Base-by-base conservation (phyloP, 83 land plant species). In the Picea abies region DNA sequence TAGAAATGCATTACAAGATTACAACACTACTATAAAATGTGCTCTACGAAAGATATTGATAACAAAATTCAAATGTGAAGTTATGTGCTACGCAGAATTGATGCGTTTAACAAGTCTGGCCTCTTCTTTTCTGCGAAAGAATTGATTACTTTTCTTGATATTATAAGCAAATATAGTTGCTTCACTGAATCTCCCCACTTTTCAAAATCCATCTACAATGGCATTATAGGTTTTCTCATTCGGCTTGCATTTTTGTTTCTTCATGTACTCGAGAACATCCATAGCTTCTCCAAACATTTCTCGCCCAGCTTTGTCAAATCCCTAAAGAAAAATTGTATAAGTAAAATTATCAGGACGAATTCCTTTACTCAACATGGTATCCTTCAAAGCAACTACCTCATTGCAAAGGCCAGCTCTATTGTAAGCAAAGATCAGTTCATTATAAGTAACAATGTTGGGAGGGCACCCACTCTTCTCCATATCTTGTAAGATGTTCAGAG, bases 291-390 rank as follows among this genome's bases (percentile, higher is more conserved):
- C 87, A 79, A 91, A 93, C 95, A 94, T 90, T 9, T 90, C 90
- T 76, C 90, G 90, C 26, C 96, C 97, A 17, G 93, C 88, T 81
- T 87, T 89, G 86, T 90, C 93, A 83, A 89, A 96, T 17, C 93
- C 99, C 19, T 94, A 94, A 60, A 98, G 83, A 52, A 98, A 84
- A 47, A 92, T 92, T n/a, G 98, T 96, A 81, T 90, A 98, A 10
- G 99, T 98, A 62, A 91, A 86, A 23, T 94, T 97, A 87, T 98
- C 99, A 25, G 99, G 97, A 80, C 73, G 83, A 44, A 96, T 90
- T 12, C 99, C 99, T 73, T 84, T 92, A 20, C 63, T 78, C 72
- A 87, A 85, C 99, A 98, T 94, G 62, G 88, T 84, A 37, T 63
- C 82, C 82, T 94, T 93, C n/a, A 96, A 78, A 61, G 84, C 92